Conservation (phyloP, 2,329 filamentous ascomycete species). For the Venturia effusa region DNA sequence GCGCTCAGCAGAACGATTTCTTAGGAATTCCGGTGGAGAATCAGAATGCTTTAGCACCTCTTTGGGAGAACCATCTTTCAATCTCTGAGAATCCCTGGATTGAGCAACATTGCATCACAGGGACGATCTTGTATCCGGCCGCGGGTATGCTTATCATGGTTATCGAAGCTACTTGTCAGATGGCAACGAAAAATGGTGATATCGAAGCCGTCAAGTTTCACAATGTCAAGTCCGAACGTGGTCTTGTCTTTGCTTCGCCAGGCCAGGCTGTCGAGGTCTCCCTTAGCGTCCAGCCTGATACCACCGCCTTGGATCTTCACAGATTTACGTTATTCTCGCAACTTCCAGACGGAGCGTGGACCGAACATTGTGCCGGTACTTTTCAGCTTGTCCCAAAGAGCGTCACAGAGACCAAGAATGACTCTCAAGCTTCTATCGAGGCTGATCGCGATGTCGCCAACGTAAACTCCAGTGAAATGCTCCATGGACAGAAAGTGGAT, state of each 20-base stretch:
- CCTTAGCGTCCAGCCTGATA: too few relatives aligned
- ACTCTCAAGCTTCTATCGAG: too few relatives aligned
- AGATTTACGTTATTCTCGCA: too few relatives aligned
- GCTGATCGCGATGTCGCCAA: too few relatives aligned
- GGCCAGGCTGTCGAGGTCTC: neutral
- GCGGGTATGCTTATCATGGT: slow-evolving; percentile 24
- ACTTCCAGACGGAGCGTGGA: too few relatives aligned
- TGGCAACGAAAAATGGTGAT: neutral
- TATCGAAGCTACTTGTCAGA: slow-evolving; percentile 21
- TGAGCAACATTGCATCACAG: slow-evolving; percentile 17
- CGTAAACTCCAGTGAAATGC: too few relatives aligned
- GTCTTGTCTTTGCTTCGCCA: neutral
- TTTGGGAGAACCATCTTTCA: slow-evolving; percentile 17
- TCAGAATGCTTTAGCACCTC: neutral
- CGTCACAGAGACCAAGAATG: too few relatives aligned
- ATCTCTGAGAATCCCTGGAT: slow-evolving; percentile 19
- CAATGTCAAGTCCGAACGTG: neutral
- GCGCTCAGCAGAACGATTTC: neutral
- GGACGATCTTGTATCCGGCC: slow-evolving; percentile 21
- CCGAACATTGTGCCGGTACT: too few relatives aligned
- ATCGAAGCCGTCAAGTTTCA: neutral
- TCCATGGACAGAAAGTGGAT: too few relatives aligned
- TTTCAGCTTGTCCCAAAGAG: too few relatives aligned
- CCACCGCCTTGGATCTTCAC: too few relatives aligned
- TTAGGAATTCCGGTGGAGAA: neutral